Evolutionary conservation across 768 basidiomycete species (phyloP), one percentile per base, ranked within the genome.

Genomic region (Hypsizygus marmoreus): DNA sequence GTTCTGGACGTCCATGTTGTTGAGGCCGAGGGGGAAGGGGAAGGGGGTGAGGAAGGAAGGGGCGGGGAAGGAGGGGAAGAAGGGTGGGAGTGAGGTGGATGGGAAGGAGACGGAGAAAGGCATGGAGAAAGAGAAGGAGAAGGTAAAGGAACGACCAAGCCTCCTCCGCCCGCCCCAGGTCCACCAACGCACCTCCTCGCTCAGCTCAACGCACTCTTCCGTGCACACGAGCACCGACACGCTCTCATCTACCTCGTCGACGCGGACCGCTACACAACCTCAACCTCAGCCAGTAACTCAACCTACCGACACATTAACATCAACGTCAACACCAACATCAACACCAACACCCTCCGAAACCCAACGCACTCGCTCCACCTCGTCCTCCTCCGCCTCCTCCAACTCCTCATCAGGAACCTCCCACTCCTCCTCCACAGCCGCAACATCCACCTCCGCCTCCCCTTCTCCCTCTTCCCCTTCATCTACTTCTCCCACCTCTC

Each of bases 391-490:
- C 6, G 29, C 35, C 20, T 57, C 56, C 4, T 50, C 56, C 22
- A 46, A 35, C 11, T 53, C 59, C 11, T 11, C 37, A 8, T 53
- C 48, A 7, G 43, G 47, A 38, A 36, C 38, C 23, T 47, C 51
- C 7, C 43, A 43, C 14, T 46, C 51, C 9, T 39, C 32, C 28
- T 49, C 46, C 4, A 51, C 53, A 0, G 40, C 47, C 17, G 46
- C 49, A 2, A 53, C 24, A 30, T 23, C 42, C 9, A 40, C 39
- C 4, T 39, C 39, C 47, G n/a, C 63, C 44, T 45, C 52, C 43
- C 31, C 53, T n/a, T 50, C 59, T 13, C 43, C 56, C 29, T 51
- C 61, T 12, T 36, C 52, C 31, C 43, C 62, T 33, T 54, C 58
- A 13, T 52, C 57, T 24, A 61, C 55, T 5, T 48, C 45, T 11